phyloP scores from a whole-genome alignment of 306 rosid genomes.

The Casuarina cunninghamiana region DNA sequence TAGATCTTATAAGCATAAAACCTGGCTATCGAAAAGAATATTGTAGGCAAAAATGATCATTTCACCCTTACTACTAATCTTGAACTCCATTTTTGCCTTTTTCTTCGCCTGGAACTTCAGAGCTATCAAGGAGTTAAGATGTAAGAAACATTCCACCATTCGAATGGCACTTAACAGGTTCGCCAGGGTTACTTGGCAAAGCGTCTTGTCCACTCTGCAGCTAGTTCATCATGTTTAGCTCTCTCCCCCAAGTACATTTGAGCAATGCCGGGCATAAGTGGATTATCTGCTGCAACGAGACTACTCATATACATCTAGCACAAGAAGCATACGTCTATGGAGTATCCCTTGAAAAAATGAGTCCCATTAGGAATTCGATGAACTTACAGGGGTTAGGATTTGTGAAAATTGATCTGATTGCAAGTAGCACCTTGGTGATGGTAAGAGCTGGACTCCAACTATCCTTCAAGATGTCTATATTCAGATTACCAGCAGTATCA shows the following conservation, averaged over 20 bases:
- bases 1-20: too few species aligned
- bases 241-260: slow-evolving; percentile 72
- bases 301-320: neutral
- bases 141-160: neutral
- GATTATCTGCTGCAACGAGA: slow-evolving; percentile 55
- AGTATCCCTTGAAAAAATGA: neutral
- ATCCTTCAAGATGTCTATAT: slow-evolving; percentile 73
- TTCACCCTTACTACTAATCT: too few species aligned
- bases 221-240: slow-evolving; percentile 73
- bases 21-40: too few species aligned
- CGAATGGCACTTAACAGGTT: slow-evolving; percentile 22
- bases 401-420: slow-evolving; percentile 61
- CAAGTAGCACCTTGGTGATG: slow-evolving; percentile 71
- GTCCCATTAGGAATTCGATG: slow-evolving; percentile 8
- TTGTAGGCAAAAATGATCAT: too few species aligned
- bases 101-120: neutral
- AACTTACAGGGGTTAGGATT: slow-evolving; percentile 84
- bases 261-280: slow-evolving; percentile 65
- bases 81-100: neutral
- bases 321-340: neutral
- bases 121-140: slow-evolving; percentile 5
- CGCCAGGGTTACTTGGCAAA: slow-evolving; percentile 74
- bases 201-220: slow-evolving; percentile 82
- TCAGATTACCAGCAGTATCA: slow-evolving; percentile 56
- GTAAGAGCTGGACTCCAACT: slow-evolving; percentile 96